phyloP scores from a whole-genome alignment of 768 basidiomycete genomes.

The Saitozyma sp. region DNA sequence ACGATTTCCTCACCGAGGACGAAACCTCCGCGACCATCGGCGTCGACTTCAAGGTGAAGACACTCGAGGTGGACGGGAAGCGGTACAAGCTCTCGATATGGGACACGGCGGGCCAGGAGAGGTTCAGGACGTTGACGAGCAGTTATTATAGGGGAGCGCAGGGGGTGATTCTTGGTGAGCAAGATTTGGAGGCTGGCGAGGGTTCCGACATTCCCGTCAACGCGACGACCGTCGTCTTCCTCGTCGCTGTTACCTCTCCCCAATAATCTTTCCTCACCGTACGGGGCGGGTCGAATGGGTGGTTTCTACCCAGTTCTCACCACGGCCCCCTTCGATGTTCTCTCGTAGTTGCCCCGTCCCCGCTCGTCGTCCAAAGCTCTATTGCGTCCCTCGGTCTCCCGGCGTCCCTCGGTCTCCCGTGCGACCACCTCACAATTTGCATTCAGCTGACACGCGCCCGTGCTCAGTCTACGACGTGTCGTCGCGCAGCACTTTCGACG shows the following conservation, averaged over 20 bases:
- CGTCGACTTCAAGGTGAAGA: conserved; percentile 55
- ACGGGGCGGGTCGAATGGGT: too few species aligned
- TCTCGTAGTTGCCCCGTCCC: too few species aligned
- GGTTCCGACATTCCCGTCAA: not conserved
- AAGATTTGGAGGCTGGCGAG: not conserved
- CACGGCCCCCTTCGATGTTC: too few species aligned
- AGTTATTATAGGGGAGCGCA: conserved; percentile 79
- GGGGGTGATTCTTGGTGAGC: conserved; percentile 56
- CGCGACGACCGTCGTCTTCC: not conserved
- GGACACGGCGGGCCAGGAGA: conserved; percentile 97
- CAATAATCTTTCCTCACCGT: not conserved
- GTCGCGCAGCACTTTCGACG: conserved; percentile 87
- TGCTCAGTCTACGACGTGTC: conserved; percentile 87
- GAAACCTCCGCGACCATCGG: conserved; percentile 53
- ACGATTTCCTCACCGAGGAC: conserved; percentile 85
- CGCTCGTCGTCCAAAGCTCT: too few species aligned
- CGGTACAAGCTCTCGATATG: conserved; percentile 84
- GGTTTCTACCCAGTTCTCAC: too few species aligned
- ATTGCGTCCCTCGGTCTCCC: too few species aligned
- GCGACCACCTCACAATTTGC: not conserved
- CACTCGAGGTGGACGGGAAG: conserved; percentile 48
- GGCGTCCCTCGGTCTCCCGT: too few species aligned
- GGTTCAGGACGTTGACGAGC: conserved; percentile 91
- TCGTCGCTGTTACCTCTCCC: not conserved
- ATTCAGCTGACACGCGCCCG: not conserved